Evolutionary conservation across 2,329 filamentous ascomycete genomes (phyloP), one percentile per base, ranked within the genome.

Genomic region (Ophiostoma sp.): DNA sequence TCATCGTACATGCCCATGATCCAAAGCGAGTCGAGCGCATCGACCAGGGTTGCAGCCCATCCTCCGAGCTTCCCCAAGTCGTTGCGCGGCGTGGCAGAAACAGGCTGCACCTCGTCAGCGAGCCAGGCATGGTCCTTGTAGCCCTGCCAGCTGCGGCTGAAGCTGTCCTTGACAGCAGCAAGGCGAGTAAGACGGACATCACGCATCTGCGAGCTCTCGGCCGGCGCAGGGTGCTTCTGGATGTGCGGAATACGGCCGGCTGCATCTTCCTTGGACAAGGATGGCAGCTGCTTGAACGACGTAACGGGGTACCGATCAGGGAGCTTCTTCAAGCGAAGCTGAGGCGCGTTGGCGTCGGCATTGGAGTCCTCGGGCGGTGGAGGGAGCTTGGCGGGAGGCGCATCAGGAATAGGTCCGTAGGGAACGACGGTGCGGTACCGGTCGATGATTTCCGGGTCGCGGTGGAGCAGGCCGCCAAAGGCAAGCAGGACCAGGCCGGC

Each of bases 1-100:
- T 92, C 89, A 0, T 85, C 80, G 72, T 83, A 83, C 76, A 91
- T 74, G 4, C 85, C 89, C 85, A 92, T 88, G 73, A 92, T 89
- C 89, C 89, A 91, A 17, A 92, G 80, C n/a, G 87, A 87, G 76
- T 92, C 90, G 68, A 90, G 81, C 2, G 86, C 80, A 76, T 90
- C 88, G n/a, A 90, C 87, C 70, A 90, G 79, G 6, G 88, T 90
- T 4, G 88, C 88, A 7, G 85, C 87, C 88, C 88, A 90, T 33
- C 88, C 89, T 17, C 86, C 86, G 13, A 74, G 71, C 72, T 73
- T 72, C 39, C 73, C 69, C 77, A 89, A 90, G 44, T 85, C 84
- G 74, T 89, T 83, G 64, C 83, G 82, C 67, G 77, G 80, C 1
- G 77, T 75, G 13, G 83, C 86, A 20, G 82, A 82, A 11, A 90